Base-by-base conservation (phyloP, 2,329 filamentous ascomycete genomes). In the Trichoderma sp. region DNA sequence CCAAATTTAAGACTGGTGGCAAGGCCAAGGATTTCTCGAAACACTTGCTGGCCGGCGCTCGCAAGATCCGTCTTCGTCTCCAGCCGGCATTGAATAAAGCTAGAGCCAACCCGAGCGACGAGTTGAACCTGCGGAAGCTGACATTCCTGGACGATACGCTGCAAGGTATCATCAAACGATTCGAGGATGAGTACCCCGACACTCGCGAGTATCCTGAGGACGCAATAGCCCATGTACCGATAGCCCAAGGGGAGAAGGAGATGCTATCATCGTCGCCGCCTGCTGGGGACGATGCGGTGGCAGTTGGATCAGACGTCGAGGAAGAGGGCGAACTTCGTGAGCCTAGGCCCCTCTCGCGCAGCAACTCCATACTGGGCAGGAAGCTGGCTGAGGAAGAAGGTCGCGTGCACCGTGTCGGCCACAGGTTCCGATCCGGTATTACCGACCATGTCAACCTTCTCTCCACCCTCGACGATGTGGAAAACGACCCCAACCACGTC, bases 121-220 rank as follows among this genome's bases (percentile, higher is more conserved):
- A 94, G 73, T 84, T 89, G 73, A 92, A 90, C 72, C 92, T 97
- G 77, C 87, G 94, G 89, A 87, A 85, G 89, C 86, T 98, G 24
- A 84, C 91, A 54, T 97, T 97, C 86, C 87, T 99, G 34, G 94
- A 97, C 75, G 85, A 91, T 70, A 98, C 96, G 0, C 85, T 99
- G 11, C 87, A 94, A 75, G 90, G 91, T 73, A 97, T 98, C 81
- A 98, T 98, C 76, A 90, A 93, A 77, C 91, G 96, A 32, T 99
- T 98, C 77, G 96, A 98, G 78, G 92, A 97, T 77, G 95, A 98
- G 79, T 98, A 94, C 75, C 96, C 96, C 0, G 95, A 98, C 76
- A 96, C 92, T 0, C 89, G 93, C 43, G 83, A 75, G 74, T 56
- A 73, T 11, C 59, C 43, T 8, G 24, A 68, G 13, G 68, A 54